Percentiles rank a stretch among this genome's conserved stretches.
These are phyloP conservation scores for Saccharomycopsis oosterbeekiorum DNA, from an alignment of 805 yeast genomes.

Conservation along the genomic window DNA sequence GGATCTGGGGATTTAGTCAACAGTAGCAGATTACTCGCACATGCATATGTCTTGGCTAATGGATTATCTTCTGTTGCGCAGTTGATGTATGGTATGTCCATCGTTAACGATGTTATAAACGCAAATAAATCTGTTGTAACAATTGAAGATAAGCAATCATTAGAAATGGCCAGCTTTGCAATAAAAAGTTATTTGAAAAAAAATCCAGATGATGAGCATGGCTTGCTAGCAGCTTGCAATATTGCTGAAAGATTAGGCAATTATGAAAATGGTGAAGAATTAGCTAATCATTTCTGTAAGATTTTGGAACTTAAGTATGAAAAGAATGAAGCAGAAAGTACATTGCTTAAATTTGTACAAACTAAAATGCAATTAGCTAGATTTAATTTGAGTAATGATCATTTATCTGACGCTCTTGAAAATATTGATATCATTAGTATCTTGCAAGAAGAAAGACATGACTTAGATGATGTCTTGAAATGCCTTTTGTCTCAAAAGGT, in stretches of 20 bases:
- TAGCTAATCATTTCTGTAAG: conserved; percentile 37
- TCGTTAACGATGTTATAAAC: conserved; percentile 39
- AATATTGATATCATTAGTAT: conserved; percentile 48
- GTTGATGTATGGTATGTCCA: conserved; percentile 54
- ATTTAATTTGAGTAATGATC: conserved; percentile 48
- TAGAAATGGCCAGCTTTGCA: conserved; percentile 59
- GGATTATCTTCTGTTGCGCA: conserved; percentile 65
- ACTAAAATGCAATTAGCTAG: conserved; percentile 68
- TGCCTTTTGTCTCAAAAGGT: conserved; percentile 48
- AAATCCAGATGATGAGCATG: conserved; percentile 47
- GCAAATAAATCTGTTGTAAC: conserved; percentile 21
- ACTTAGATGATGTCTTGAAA: conserved; percentile 19
- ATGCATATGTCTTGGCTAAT: conserved; percentile 68
- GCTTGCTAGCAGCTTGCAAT: conserved; percentile 43
- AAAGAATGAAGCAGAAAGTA: conserved; percentile 36
- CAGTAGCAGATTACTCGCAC: conserved; percentile 59
- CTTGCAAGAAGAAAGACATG: conserved; percentile 31
- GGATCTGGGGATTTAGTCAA: conserved; percentile 37
- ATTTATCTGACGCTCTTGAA: conserved; percentile 52
- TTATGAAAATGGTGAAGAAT: conserved; percentile 41
- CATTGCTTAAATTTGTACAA: conserved; percentile 41
- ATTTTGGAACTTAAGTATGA: conserved; percentile 51
- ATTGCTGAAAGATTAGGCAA: conserved; percentile 63
- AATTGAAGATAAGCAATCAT: conserved; percentile 50
- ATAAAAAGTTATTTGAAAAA: conserved; percentile 54